Conservation (phyloP, 2,329 filamentous ascomycete species). For the Lasiodiplodia gonubiensis region DNA sequence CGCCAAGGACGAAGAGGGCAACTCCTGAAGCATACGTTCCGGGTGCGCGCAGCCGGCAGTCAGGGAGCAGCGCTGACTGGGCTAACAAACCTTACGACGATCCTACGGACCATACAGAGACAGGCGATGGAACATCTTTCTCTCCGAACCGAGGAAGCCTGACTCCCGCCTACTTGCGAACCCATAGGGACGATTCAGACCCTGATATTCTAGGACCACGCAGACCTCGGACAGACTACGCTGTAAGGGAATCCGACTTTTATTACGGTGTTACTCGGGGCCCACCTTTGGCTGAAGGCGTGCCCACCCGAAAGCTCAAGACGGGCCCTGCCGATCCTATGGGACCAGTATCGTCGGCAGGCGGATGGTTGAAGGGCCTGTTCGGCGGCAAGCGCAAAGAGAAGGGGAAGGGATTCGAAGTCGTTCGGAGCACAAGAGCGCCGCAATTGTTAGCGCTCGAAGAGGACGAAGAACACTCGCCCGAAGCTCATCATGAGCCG, state of each 20-base stretch:
- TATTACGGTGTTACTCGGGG: constrained; percentile 88
- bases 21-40: constrained; percentile 57
- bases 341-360: constrained; percentile 84
- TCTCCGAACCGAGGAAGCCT: constrained; percentile 39
- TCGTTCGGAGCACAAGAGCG: constrained; percentile 87
- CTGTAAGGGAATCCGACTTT: constrained; percentile 93
- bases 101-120: constrained; percentile 41
- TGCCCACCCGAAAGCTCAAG: constrained; percentile 81
- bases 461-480: constrained; percentile 62
- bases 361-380: constrained; percentile 83
- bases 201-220: constrained; percentile 57
- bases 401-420: constrained; percentile 95
- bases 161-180: constrained; percentile 59
- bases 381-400: constrained; percentile 89
- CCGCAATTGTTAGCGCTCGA: constrained; percentile 69
- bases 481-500: constrained; percentile 45
- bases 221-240: constrained; percentile 77
- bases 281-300: constrained; percentile 76
- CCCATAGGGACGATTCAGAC: constrained; percentile 57
- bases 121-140: constrained; percentile 43
- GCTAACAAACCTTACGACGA: constrained; percentile 54
- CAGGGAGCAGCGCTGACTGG: constrained; percentile 56
- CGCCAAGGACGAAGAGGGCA: constrained; percentile 72
- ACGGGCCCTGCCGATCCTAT: constrained; percentile 96
- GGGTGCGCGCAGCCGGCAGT: constrained; percentile 51